These are phyloP conservation scores for Backusella morwellensis DNA, from an alignment of 192 early-diverging fungal species.

Conservation along the genomic window DNA sequence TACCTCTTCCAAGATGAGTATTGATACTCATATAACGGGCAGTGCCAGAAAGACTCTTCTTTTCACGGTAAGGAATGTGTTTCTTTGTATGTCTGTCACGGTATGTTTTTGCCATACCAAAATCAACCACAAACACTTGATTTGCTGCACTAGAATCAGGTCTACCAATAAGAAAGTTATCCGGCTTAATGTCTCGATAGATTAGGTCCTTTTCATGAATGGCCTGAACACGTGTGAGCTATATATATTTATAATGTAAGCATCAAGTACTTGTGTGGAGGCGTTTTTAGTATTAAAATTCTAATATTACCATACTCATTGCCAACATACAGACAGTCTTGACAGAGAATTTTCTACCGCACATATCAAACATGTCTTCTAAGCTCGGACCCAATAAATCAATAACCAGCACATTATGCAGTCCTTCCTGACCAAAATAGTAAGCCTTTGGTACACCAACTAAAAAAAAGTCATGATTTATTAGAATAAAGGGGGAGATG, in stretches of 20 bases:
- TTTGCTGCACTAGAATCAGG: conserved; percentile 56
- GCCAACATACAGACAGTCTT: conserved; percentile 96
- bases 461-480: conserved; percentile 5
- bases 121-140: conserved; percentile 89
- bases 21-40: conserved; percentile 98
- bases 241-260: not conserved
- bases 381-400: conserved; percentile 91
- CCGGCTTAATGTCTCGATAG: conserved; percentile 98
- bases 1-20: conserved; percentile 91
- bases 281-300: not conserved
- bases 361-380: conserved; percentile 97
- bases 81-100: conserved; percentile 91
- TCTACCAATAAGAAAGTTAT: conserved; percentile 94
- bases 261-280: not conserved
- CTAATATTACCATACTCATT: conserved; percentile 79
- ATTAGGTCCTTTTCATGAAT: conserved; percentile 93
- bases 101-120: conserved; percentile 98
- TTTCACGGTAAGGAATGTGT: conserved; percentile 96
- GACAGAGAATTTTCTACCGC: conserved; percentile 81
- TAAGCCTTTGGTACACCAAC: conserved; percentile 89
- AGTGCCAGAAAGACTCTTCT: conserved; percentile 90
- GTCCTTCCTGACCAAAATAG: conserved; percentile 96
- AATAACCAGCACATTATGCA: conserved; percentile 94
- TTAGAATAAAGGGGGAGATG: not conserved
- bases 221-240: conserved; percentile 79